phyloP scores from a whole-genome alignment of 2,329 filamentous ascomycete genomes.

The Nothomitra cinnamomea region DNA sequence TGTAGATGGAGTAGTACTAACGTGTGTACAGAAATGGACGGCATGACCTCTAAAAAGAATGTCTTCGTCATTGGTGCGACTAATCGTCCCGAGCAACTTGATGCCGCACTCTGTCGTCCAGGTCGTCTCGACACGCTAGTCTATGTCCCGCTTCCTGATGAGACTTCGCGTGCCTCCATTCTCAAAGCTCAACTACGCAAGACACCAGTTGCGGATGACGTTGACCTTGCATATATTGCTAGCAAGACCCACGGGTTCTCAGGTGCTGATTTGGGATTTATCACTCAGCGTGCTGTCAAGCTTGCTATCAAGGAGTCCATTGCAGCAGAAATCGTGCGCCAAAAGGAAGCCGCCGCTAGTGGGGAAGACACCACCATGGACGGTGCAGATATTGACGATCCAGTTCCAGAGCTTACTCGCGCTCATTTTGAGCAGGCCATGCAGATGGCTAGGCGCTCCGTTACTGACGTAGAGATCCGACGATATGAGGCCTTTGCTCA shows the following conservation, averaged over 20 bases:
- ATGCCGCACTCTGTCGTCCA: conserved; percentile 93
- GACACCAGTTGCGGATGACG: conserved; percentile 76
- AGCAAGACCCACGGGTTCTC: conserved; percentile 98
- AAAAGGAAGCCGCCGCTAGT: conserved; percentile 73
- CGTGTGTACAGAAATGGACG: conserved; percentile 66
- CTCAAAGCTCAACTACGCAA: conserved; percentile 94
- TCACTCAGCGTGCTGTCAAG: conserved; percentile 97
- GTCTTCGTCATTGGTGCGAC: conserved; percentile 98
- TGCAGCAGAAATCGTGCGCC: conserved; percentile 68
- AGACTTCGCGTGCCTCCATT: conserved; percentile 75
- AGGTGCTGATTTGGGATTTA: conserved; percentile 97
- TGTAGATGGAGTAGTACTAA: conserved; percentile 24
- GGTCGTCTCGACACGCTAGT: conserved; percentile 97
- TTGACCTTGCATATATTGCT: conserved; percentile 83
- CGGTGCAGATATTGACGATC: conserved; percentile 69
- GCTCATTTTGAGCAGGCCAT: conserved; percentile 98
- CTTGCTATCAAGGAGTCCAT: conserved; percentile 98
- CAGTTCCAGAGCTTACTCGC: conserved; percentile 88
- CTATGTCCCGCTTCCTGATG: conserved; percentile 92
- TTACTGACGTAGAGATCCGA: conserved; percentile 92
- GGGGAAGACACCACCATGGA: conserved; percentile 72
- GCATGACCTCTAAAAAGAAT: conserved; percentile 99
- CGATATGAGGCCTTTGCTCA: conserved; percentile 97
- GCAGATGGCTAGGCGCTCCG: conserved; percentile 82
- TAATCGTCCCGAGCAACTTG: conserved; percentile 96